phyloP scores from a whole-genome alignment of 352 stramenopile species.

The Phytophthora sojae region DNA sequence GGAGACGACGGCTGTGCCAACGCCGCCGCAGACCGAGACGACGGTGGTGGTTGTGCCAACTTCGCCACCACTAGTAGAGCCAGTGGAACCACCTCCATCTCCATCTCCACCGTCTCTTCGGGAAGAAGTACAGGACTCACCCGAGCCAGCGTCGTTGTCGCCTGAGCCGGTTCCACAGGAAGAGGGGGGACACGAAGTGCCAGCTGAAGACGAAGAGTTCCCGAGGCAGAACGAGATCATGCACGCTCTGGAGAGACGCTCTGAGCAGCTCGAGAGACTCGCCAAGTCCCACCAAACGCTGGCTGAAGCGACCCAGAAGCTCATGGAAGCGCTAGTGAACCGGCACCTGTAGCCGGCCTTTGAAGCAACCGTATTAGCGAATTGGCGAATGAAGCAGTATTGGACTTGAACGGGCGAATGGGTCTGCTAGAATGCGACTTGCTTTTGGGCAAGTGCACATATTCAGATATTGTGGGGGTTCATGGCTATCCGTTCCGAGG shows the following conservation, averaged over 20 bases:
- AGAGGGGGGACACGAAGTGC: not conserved
- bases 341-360: not conserved
- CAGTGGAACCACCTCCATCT: not conserved
- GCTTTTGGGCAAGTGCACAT: too few species aligned
- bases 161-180: conserved; percentile 12
- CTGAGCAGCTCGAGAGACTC: conserved; percentile 32
- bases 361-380: not conserved
- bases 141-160: not conserved
- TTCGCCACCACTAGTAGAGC: not conserved
- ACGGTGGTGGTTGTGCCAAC: too few species aligned
- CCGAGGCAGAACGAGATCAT: conserved; percentile 34
- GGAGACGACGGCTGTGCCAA: not conserved
- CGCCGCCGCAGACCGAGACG: too few species aligned
- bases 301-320: conserved; percentile 30
- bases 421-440: too few species aligned
- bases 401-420: too few species aligned
- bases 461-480: too few species aligned
- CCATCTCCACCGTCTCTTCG: not conserved
- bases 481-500: too few species aligned
- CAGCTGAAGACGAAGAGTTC: conserved; percentile 20
- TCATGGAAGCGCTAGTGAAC: conserved; percentile 32
- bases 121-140: not conserved
- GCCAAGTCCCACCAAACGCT: conserved; percentile 33
- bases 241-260: conserved; percentile 34
- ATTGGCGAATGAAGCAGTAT: too few species aligned